Evolutionary conservation across 1,139 yeast species (phyloP), one percentile per base, ranked within the genome.

Genomic region (Sugiyamaella novakii): DNA sequence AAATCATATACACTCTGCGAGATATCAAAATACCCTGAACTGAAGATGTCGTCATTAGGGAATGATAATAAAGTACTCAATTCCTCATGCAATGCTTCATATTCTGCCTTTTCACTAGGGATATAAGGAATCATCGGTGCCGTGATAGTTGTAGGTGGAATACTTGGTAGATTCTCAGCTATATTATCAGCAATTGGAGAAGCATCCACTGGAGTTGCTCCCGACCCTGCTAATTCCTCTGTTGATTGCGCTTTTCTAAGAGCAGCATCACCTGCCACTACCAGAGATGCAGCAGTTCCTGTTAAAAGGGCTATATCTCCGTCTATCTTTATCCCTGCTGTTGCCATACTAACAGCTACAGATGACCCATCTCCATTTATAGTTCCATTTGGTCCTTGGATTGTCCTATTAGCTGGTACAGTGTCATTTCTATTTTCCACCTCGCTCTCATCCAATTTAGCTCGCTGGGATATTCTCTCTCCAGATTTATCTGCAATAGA

Each of bases 31-130:
- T 39, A 39, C n/a, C 36, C 43, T 5, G 43, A 39, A 27, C 28
- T 29, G 29, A 39, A 39, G 3, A 39, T 39, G 27, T 39, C 43
- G 12, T 39, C 43, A 14, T 39, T 39, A 7, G 43, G 36, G 30
- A 39, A 39, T 10, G 43, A 18, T 14, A 39, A 43, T 28, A 53
- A 38, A 5, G 50, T 52, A 24, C 51, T 51, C 31, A 48, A 46
- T 38, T 52, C 54, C 18, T 53, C 56, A 28, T 53, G 56, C 24
- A 53, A 38, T 7, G 53, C 47, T 19, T 52, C 54, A 35, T 51
- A 44, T 36, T 67, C 46, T 6, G 43, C 43, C 43, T 39, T 39
- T 29, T 39, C 43, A 17, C 43, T 39, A 29, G 33, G 36, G 11
- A 39, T 39, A 29, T 39, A 39, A 1, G 43, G 43, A 8, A 39